Percentiles rank a stretch among this genome's conserved stretches.
Evolutionary conservation across 805 yeast species (phyloP).

Genomic region (Candida sakaeoensis): DNA sequence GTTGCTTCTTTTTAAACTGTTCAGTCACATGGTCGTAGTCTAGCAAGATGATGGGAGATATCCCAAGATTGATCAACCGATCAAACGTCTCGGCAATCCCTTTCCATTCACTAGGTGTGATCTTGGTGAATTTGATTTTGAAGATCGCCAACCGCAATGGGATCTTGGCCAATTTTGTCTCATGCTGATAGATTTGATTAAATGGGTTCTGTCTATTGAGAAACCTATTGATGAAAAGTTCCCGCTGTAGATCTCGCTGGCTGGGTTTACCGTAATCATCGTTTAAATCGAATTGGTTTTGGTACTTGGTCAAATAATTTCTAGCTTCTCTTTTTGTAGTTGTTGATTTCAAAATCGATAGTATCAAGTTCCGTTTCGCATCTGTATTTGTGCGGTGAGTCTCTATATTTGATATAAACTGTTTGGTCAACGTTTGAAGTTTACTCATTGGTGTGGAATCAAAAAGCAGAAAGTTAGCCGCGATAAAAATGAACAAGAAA

Average conservation of each 20-base stretch:
- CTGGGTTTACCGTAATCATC: constrained; percentile 14
- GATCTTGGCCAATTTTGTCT: constrained; percentile 33
- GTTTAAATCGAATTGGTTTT: constrained; percentile 37
- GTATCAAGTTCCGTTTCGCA: constrained; percentile 65
- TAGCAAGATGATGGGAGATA: constrained; percentile 66
- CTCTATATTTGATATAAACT: constrained; percentile 36
- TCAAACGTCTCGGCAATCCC: constrained; percentile 57
- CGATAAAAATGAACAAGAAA: constrained; percentile 1
- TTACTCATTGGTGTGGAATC: constrained; percentile 22
- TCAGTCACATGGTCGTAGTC: constrained; percentile 38
- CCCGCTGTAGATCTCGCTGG: constrained; percentile 25
- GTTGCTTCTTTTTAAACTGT: constrained; percentile 29
- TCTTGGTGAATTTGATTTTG: constrained; percentile 41
- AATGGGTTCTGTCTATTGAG: constrained; percentile 32
- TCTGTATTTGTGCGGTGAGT: constrained; percentile 32
- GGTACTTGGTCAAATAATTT: constrained; percentile 72
- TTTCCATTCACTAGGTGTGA: constrained; percentile 28
- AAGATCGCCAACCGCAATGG: constrained; percentile 56
- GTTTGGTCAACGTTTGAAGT: constrained; percentile 23
- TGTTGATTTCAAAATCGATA: constrained; percentile 81
- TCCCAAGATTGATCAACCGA: constrained; percentile 59
- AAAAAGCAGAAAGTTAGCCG: constrained; percentile 2
- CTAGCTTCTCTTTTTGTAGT: constrained; percentile 92
- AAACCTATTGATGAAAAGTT: constrained; percentile 30
- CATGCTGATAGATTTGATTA: constrained; percentile 24